Base-by-base conservation (phyloP, 2,329 filamentous ascomycete genomes). In the Nemania serpens region DNA sequence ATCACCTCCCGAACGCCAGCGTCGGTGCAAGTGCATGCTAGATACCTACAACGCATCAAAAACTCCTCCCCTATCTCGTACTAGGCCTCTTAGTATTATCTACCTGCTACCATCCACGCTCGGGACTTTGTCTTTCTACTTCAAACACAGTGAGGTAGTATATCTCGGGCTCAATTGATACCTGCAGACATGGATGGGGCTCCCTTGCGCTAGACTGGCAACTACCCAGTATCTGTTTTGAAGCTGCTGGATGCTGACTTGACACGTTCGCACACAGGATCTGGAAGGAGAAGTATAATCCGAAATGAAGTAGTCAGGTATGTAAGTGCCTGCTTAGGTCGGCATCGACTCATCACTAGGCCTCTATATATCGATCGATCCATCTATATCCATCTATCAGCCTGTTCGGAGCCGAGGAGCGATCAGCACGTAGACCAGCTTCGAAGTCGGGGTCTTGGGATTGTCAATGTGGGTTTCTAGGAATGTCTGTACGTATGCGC, bases 281-380 rank as follows among this genome's bases (percentile, higher is more conserved):
- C 73, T 97, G 94, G 92, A 98, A 98, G 76, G 93, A 96, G 65
- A 98, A 98, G 79, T 97, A 98, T 79, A 84, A 84, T 70, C 81
- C 83, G 66, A 78, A 82, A 73, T 78, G 81, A 61, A 49, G 7
- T 7, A 29, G 25, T 7, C 7, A 7, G 4, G 25, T 29, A 29
- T 29, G 25, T 29, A 29, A 4, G 25, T 29, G 7, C 7, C 25
- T 29, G 7, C 25, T 57, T 49, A 36, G 45, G 54, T 57, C 42
- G 36, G 41, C 17, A 43, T 34, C 20, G 41, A 51, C 39, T 50
- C 53, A 60, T 57, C 52, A n/a, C 20, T 49, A 46, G 18, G 36
- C 42, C 20, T 29, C 22, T 46, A 13, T 20, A 17, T 45, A 46
- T 46, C 42, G 42, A 36, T 48, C 59, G 25, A 46, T 48, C 53